Conservation (phyloP, 1,284 basidiomycete species). For the Apiotrichum siamense region DNA sequence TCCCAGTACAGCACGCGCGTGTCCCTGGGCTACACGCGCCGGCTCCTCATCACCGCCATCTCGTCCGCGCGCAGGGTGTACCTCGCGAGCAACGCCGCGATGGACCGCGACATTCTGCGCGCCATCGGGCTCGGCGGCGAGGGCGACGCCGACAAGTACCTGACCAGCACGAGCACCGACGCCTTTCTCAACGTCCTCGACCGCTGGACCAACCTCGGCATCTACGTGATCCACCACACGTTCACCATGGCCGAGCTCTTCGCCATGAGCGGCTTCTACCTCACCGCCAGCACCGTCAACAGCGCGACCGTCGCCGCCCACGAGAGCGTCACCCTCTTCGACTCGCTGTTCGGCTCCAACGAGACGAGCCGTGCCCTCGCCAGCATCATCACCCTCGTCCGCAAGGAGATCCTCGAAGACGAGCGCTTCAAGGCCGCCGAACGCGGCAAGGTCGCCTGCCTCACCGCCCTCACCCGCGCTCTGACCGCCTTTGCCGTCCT, state of each 20-base stretch:
- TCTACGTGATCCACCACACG: conserved; percentile 51
- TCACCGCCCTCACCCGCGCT: conserved; percentile 51
- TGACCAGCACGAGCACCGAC: conserved; percentile 17
- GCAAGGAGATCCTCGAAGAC: conserved; percentile 48
- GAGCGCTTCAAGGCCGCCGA: conserved; percentile 39
- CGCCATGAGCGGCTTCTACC: conserved; percentile 51
- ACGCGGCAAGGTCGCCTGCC: conserved; percentile 34
- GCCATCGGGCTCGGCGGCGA: conserved; percentile 23
- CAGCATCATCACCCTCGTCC: conserved; percentile 50
- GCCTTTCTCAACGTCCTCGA: conserved; percentile 49
- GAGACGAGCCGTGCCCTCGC: conserved; percentile 51
- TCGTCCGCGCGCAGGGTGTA: conserved; percentile 46
- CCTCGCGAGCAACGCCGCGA: conserved; percentile 30
- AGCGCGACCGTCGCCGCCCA: conserved; percentile 48
- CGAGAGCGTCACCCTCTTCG: conserved; percentile 51
- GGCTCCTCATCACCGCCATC: conserved; percentile 46
- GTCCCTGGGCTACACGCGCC: conserved; percentile 43
- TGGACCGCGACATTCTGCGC: conserved; percentile 22
- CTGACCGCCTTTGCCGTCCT: conserved; percentile 53
- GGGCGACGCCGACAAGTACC: conserved; percentile 15
- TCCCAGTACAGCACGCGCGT: conserved; percentile 35
- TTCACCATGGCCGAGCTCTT: conserved; percentile 53
- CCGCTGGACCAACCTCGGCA: conserved; percentile 52
- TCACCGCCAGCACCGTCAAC: conserved; percentile 44
- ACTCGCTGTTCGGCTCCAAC: conserved; percentile 52